Evolutionary conservation across 768 basidiomycete species (phyloP), one percentile per base, ranked within the genome.

Genomic region (Naganishia antarctica): DNA sequence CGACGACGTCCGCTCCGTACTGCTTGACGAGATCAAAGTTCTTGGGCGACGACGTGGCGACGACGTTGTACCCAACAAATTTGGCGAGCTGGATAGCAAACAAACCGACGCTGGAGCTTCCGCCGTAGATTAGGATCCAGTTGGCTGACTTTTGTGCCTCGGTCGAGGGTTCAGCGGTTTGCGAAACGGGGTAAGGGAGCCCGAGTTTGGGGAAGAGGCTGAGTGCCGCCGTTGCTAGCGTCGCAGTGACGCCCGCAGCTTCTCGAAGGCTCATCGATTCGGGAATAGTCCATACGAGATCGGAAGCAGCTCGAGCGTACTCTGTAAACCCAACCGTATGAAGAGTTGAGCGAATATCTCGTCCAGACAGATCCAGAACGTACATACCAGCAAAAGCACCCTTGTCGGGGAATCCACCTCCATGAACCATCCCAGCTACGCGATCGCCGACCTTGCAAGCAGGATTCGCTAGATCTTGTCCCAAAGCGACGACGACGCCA

Each of bases 1-100:
- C 80, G n/a, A 79, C 78, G 7, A 70, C 73, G 49, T 77, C 72
- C 4, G 81, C 80, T 12, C 80, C 74, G 49, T 78, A 70, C 1
- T 75, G 68, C 67, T 75, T 78, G 65, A 79, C 69, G 31, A 80
- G 73, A 12, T 75, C 76, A 63, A 71, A 73, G 59, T 79, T 78
- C 46, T 70, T 70, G 5, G 74, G 73, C 0, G 79, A 80, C 31
- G 74, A 71, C 21, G 74, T 74, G 3, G 78, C 71, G 47, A 78
- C 68, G 62, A 80, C 78, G 43, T 74, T 74, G 65, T 73, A 70
- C 21, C 75, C 73, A 3, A 67, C 60, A 3, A 62, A 13, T 29
- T 69, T 67, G 37, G 70, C 73, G 18, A 74, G 65, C 45, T 74
- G 69, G 41, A 74, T 44, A 11, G 71, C 71, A 60, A 70, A 71